Percentiles rank a stretch among this genome's conserved stretches.
Conservation (phyloP, 352 stramenopile genomes). For the Globisporangium barbulae region DNA sequence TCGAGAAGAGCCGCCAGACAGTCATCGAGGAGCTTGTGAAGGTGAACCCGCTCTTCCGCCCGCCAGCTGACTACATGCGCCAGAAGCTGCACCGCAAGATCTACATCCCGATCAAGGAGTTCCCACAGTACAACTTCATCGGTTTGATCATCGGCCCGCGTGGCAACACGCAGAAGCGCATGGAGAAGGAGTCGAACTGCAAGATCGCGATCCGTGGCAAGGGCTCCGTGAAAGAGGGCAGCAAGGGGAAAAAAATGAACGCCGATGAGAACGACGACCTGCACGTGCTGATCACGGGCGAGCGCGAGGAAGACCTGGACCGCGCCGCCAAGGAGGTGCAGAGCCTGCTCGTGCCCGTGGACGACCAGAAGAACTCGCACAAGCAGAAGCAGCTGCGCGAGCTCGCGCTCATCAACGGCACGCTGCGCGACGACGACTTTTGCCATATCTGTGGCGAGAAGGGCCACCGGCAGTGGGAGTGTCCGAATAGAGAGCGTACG, state of each 20-base stretch:
- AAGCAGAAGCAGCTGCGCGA: slow-evolving; percentile 99
- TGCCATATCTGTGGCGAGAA: slow-evolving; percentile 98
- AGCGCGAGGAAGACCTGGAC: slow-evolving; percentile 86
- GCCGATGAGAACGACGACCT: slow-evolving; percentile 96
- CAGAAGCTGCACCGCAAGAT: slow-evolving; percentile 95
- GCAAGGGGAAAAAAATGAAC: slow-evolving; percentile 90
- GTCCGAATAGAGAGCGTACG: slow-evolving; percentile 88
- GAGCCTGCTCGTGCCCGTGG: slow-evolving; percentile 88
- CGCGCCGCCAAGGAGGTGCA: slow-evolving; percentile 87
- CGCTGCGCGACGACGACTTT: slow-evolving; percentile 96
- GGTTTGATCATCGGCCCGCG: slow-evolving; percentile 98
- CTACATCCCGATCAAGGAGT: slow-evolving; percentile 97
- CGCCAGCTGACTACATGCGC: slow-evolving; percentile 85
- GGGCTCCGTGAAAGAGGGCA: slow-evolving; percentile 97
- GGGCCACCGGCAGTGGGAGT: slow-evolving; percentile 97
- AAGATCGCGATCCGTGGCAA: slow-evolving; percentile 98
- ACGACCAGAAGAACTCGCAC: slow-evolving; percentile 93
- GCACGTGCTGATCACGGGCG: slow-evolving; percentile 93
- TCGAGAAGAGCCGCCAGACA: slow-evolving; percentile 89
- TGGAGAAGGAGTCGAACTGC: slow-evolving; percentile 98
- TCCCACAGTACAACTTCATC: slow-evolving; percentile 99
- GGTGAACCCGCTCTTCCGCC: slow-evolving; percentile 90
- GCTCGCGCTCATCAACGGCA: slow-evolving; percentile 99
- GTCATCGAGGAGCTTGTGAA: slow-evolving; percentile 96
- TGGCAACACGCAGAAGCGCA: slow-evolving; percentile 98